Base-by-base conservation (phyloP, 495 filamentous ascomycete species). In the Tuber microsphaerosporum region DNA sequence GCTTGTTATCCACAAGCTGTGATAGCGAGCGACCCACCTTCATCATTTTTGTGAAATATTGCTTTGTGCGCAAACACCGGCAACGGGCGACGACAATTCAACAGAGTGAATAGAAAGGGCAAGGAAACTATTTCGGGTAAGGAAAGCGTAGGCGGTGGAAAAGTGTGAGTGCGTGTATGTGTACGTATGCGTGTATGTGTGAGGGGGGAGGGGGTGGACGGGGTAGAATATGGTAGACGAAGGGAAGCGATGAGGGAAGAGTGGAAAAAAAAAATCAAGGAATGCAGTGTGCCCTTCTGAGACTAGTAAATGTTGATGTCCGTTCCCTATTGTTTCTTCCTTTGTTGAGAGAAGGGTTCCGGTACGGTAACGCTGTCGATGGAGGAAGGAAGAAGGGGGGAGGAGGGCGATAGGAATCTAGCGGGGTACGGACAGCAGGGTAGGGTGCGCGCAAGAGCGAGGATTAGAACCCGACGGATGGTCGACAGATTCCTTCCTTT, bases 21-120 rank as follows among this genome's bases (percentile, higher is more conserved):
- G 77, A 79, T 75, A 79, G 77, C 77, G 75, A 82, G 71, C 71
- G 75, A 82, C 81, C 71, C 75, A 82, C 81, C 81, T 82, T 82
- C 77, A 82, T 82, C 81, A 82, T 82, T 77, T 82, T 82, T 74
- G 26, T 34, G 26, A 65, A 65, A 65, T 31, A 65, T 65, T 34
- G 20, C 34, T n/a, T 41, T 45, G 39, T 19, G 22, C 34, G 70
- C 70, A 42, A n/a, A 45, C 34, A n/a, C 20, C 34, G 17, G 70
- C 9, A 45, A 45, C 34, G 26, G 70, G 43, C 39, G 70, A 71
- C 39, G 14, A 31, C 39, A 42, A n/a, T n/a, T 71, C 22, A 71
- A 71, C 17, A 45, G 14, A 16, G 70, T 71, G 16, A 17, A 16
- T 17, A 16, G 9, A 61, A 34, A 65, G 26, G 26, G 26, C 12